Conservation (phyloP, 2,329 filamentous ascomycete species). For the Aspergillus fijiensis region DNA sequence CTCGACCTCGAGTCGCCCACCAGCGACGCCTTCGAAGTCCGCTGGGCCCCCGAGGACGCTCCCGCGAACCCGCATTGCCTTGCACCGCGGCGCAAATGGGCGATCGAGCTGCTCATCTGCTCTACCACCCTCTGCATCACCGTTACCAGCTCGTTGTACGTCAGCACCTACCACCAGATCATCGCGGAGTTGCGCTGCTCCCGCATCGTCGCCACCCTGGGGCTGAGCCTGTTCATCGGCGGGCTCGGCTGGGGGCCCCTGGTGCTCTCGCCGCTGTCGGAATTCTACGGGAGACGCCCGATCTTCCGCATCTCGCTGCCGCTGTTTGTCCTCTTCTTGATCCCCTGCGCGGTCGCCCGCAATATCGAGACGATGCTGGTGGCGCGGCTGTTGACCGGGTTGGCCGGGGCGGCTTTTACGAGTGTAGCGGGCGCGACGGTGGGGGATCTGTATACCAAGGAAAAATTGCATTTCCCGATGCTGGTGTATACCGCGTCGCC, state of each 20-base stretch:
- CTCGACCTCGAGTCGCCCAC: neutral
- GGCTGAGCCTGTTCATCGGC: conserved; percentile 32
- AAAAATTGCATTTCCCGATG: conserved; percentile 18
- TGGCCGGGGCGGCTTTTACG: conserved; percentile 50
- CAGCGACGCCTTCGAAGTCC: neutral
- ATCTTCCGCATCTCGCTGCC: conserved; percentile 73
- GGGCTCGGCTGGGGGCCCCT: conserved; percentile 45
- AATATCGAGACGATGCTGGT: conserved; percentile 76
- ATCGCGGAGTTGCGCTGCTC: conserved; percentile 70
- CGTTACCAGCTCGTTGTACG: conserved; percentile 66
- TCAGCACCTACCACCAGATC: conserved; percentile 74
- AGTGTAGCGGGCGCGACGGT: conserved; percentile 64
- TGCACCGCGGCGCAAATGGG: neutral
- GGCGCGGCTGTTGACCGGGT: conserved; percentile 63
- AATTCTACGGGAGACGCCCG: conserved; percentile 75
- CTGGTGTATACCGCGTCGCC: conserved; percentile 13
- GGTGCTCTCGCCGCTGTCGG: conserved; percentile 13
- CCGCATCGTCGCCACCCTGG: conserved; percentile 51
- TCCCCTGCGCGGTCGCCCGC: conserved; percentile 68
- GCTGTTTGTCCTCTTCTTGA: conserved; percentile 66
- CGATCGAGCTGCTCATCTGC: neutral
- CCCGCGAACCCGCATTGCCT: neutral
- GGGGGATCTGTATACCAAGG: conserved; percentile 15
- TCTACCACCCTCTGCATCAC: neutral
- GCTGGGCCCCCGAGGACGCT: neutral